A percentile compares a stretch with the other conserved stretches of the same genome.
These are phyloP conservation scores for Annulohypoxylon bovei DNA, from an alignment of 495 filamentous ascomycete species.

Conservation along the genomic window DNA sequence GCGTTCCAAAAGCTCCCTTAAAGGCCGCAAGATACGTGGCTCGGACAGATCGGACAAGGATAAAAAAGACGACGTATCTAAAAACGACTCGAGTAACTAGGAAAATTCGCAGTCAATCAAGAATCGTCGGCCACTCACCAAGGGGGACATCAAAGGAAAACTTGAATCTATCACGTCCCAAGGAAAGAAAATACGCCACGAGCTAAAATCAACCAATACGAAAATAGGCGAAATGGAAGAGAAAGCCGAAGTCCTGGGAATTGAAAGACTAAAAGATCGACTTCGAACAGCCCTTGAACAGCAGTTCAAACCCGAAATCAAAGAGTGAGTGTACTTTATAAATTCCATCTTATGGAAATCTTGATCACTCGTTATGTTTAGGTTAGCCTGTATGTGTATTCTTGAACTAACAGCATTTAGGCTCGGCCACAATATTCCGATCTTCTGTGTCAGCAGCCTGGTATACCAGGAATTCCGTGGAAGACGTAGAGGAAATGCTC, in stretches of 20 bases:
- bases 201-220: slow-evolving; percentile 15
- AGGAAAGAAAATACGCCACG: slow-evolving; percentile 42
- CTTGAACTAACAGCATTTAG: slow-evolving; percentile 23
- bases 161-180: slow-evolving; percentile 40
- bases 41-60: slow-evolving; percentile 22
- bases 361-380: neutral
- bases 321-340: slow-evolving; percentile 52
- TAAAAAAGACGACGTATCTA: slow-evolving; percentile 24
- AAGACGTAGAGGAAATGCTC: slow-evolving; percentile 54
- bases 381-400: neutral
- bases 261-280: slow-evolving; percentile 67
- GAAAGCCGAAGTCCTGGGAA: slow-evolving; percentile 51
- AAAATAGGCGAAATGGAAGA: slow-evolving; percentile 18
- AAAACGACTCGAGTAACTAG: slow-evolving; percentile 43
- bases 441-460: slow-evolving; percentile 71
- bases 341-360: neutral
- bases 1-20: slow-evolving; percentile 13
- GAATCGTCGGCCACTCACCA: slow-evolving; percentile 27
- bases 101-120: slow-evolving; percentile 38
- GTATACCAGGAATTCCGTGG: slow-evolving; percentile 70
- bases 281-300: slow-evolving; percentile 65
- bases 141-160: slow-evolving; percentile 38
- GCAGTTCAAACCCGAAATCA: slow-evolving; percentile 69
- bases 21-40: slow-evolving; percentile 37
- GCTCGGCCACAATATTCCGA: slow-evolving; percentile 58